Conservation (phyloP, 208 protist genomes). For the Balamuthia mandrillaris region DNA sequence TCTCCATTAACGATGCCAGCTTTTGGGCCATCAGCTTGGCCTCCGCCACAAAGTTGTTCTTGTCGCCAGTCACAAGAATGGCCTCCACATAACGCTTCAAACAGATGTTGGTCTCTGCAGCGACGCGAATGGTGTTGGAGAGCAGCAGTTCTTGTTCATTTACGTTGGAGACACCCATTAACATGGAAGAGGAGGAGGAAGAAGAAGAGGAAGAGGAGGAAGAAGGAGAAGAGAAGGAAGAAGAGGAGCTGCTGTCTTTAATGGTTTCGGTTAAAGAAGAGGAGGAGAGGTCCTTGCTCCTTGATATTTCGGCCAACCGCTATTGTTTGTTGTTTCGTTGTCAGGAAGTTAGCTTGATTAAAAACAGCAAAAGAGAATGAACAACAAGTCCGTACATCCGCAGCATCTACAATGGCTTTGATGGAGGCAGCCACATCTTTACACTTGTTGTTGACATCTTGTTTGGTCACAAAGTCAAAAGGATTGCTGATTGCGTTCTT, state of each 20-base stretch:
- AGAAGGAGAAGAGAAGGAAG: too few relatives aligned
- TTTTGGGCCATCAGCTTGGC: constrained; percentile 10
- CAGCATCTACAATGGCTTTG: constrained; percentile 6
- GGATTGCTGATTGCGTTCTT: constrained; percentile 44
- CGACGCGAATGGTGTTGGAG: not conserved
- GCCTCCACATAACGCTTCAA: not conserved
- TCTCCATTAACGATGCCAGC: constrained; percentile 34
- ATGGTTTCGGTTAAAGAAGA: too few relatives aligned
- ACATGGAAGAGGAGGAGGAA: too few relatives aligned
- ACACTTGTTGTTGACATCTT: constrained; percentile 43
- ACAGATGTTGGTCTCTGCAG: not conserved
- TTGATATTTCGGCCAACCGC: too few relatives aligned
- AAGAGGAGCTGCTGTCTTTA: too few relatives aligned
- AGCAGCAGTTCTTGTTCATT: constrained; percentile 32
- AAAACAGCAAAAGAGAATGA: too few relatives aligned
- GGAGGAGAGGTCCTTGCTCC: too few relatives aligned
- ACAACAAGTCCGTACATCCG: too few relatives aligned
- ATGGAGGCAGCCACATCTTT: constrained; percentile 28
- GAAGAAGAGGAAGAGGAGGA: too few relatives aligned
- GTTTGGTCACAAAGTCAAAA: constrained; percentile 40
- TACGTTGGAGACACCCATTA: too few relatives aligned
- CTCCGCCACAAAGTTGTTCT: constrained; percentile 21
- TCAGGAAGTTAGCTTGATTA: too few relatives aligned
- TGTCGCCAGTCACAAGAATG: constrained; percentile 10
- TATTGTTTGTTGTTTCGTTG: too few relatives aligned